These are phyloP conservation scores for Grigorovia transvaalensis DNA, from an alignment of 805 yeast species.

Conservation along the genomic window DNA sequence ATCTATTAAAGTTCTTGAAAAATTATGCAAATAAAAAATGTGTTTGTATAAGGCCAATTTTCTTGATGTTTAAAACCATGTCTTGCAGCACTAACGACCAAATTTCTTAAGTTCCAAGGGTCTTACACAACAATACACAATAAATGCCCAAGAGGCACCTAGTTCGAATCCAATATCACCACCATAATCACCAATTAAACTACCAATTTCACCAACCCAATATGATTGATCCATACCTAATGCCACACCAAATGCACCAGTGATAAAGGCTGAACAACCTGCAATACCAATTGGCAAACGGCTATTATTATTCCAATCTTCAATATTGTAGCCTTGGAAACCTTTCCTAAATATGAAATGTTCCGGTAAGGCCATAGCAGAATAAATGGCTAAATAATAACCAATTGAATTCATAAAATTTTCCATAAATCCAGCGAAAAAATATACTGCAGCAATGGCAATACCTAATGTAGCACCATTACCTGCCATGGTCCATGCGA, in stretches of 20 bases:
- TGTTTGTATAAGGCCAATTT: no score
- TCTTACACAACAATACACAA: constrained; percentile 47
- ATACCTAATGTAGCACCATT: constrained; percentile 70
- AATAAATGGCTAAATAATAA: constrained; percentile 82
- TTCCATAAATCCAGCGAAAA: constrained; percentile 60
- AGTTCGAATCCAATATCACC: constrained; percentile 84
- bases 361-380: constrained; percentile 61
- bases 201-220: constrained; percentile 64
- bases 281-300: constrained; percentile 68
- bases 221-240: constrained; percentile 81
- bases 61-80: neutral
- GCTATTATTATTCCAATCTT: constrained; percentile 44
- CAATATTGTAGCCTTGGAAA: constrained; percentile 49
- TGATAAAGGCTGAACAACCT: constrained; percentile 65
- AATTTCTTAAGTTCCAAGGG: constrained; percentile 57
- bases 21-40: no score
- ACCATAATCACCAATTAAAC: constrained; percentile 49
- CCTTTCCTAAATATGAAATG: constrained; percentile 70
- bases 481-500: constrained; percentile 68
- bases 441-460: constrained; percentile 78
- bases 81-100: constrained; percentile 24
- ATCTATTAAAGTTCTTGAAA: no score
- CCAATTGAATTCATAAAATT: constrained; percentile 87
- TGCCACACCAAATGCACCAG: constrained; percentile 81
- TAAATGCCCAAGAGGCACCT: constrained; percentile 52